Base-by-base conservation (phyloP, 2,329 filamentous ascomycete genomes). In the Hypoxylon sp. region DNA sequence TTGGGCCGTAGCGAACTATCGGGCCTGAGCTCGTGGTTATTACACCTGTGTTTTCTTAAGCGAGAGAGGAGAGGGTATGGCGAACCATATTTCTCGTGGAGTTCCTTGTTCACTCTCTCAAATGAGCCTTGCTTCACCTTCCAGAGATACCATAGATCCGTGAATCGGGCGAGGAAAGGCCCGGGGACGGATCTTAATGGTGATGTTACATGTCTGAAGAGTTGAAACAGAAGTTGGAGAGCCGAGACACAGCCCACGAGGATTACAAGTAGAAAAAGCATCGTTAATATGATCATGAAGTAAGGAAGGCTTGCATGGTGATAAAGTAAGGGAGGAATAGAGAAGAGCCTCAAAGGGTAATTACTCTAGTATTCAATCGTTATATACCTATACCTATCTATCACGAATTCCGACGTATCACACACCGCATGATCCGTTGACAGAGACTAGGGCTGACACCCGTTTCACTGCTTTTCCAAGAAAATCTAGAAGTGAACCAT, bases 1-100 rank as follows among this genome's bases (percentile, higher is more conserved):
- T 79, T 0, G 83, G 84, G 0, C 81, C 82, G 60, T 85, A 80
- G 0, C 84, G 81, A 0, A 86, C 79, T n/a, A 86, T 74, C 0
- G 77, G 66, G 0, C 80, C 79, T 78, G 21, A 6, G n/a, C 1
- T 19, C 25, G 10, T 19, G 28, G 17, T 57, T 48, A 48, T 13
- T 34, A 48, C 9, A 10, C 3, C 23, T 28, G 21, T 14, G 43
- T 38, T 30, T 21, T 5, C 5, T 21, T 46, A 55, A 2, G 6
- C 1, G 38, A 19, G 34, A n/a, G n/a, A n/a, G n/a, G n/a, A n/a
- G n/a, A n/a, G 10, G 17, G n/a, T 23, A 9, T 9, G 17, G 51
- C 67, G 2, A 59, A 69, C 78, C 78, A 41, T 79, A 74, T 65
- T 74, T 72, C 2, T 72, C 55, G 49, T 80, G 78, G 3, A 80